A percentile compares a stretch with the other conserved stretches of the same genome.
Evolutionary conservation across 2,329 filamentous ascomycete species (phyloP).

Genomic region (Hypomyces perniciosus): DNA sequence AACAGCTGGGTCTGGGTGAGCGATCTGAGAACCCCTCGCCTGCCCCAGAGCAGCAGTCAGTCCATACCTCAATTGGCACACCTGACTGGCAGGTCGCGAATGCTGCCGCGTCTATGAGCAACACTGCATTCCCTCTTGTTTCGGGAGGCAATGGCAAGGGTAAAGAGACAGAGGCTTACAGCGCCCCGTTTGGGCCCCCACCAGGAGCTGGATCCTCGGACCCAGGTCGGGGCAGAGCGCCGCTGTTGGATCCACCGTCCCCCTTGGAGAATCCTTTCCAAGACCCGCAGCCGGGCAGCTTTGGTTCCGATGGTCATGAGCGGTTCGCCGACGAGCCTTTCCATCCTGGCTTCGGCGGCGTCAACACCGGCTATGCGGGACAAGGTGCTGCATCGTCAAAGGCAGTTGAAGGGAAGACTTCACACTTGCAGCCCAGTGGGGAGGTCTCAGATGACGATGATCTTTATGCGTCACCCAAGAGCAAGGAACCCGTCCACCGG

Average conservation of each 20-base stretch:
- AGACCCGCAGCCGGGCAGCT: slow-evolving; percentile 22
- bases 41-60: slow-evolving; percentile 19
- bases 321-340: slow-evolving; percentile 29
- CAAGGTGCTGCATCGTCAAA: background rate
- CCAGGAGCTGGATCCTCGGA: slow-evolving; percentile 16
- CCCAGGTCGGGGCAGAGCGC: slow-evolving; percentile 20
- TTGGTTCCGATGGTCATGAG: slow-evolving; percentile 13
- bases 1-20: slow-evolving; percentile 40
- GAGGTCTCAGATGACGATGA: slow-evolving; percentile 33
- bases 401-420: background rate
- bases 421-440: slow-evolving; percentile 6
- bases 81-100: slow-evolving; percentile 12
- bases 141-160: slow-evolving; percentile 24
- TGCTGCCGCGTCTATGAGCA: background rate
- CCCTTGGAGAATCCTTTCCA: slow-evolving; percentile 24
- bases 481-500: slow-evolving; percentile 32
- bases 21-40: slow-evolving; percentile 24
- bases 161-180: slow-evolving; percentile 27
- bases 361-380: slow-evolving; percentile 1
- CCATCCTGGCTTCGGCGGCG: slow-evolving; percentile 30
- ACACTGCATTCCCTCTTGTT: background rate
- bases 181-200: slow-evolving; percentile 20
- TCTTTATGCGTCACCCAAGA: slow-evolving; percentile 34
- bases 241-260: slow-evolving; percentile 1
- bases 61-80: slow-evolving; percentile 27